Percentiles rank a stretch among this genome's conserved stretches.
phyloP scores from a whole-genome alignment of 768 basidiomycete genomes.

The Mycena metata region DNA sequence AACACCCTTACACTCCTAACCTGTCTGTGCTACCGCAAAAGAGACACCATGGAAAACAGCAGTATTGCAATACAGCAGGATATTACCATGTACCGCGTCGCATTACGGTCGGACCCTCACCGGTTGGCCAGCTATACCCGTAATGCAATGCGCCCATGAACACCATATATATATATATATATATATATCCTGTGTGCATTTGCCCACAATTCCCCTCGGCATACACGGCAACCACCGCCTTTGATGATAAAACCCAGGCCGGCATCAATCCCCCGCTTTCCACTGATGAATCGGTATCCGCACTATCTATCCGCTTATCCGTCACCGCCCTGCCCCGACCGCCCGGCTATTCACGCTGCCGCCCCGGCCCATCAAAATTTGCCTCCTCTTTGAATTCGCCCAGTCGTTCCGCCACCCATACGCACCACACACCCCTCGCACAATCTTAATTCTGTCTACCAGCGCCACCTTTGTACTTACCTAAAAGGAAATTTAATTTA shows the following conservation, averaged over 20 bases:
- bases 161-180: background rate
- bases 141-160: background rate
- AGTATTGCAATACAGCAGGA: background rate
- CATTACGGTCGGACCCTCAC: background rate
- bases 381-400: too few relatives aligned
- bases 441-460: too few relatives aligned
- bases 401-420: too few relatives aligned
- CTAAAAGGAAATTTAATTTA: background rate
- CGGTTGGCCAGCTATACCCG: background rate
- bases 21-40: too few relatives aligned
- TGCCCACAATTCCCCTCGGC: background rate
- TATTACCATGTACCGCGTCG: background rate
- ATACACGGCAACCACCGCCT: background rate
- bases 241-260: background rate
- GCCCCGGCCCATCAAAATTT: too few relatives aligned
- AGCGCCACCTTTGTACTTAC: background rate
- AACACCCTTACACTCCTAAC: too few relatives aligned
- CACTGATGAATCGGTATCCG: too few relatives aligned
- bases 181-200: too few relatives aligned
- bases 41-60: slow-evolving; percentile 5
- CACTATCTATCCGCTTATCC: too few relatives aligned
- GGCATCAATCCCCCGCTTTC: background rate
- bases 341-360: too few relatives aligned
- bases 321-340: too few relatives aligned
- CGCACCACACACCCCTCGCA: too few relatives aligned